Percentiles rank a stretch among this genome's conserved stretches.
phyloP scores from a whole-genome alignment of 2,329 filamentous ascomycete genomes.

The Didymella lethalis region DNA sequence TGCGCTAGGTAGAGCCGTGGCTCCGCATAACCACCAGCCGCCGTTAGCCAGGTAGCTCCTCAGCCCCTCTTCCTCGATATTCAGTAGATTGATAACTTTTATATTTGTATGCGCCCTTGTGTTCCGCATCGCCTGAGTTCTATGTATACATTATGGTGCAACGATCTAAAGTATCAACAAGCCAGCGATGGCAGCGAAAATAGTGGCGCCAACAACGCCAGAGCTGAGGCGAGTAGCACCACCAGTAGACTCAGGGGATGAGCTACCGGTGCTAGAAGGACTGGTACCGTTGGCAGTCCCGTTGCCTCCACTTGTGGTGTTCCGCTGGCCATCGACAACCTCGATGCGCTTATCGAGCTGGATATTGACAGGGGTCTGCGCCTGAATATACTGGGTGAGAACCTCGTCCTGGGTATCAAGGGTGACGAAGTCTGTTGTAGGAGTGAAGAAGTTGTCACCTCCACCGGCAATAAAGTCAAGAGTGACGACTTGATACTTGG shows the following conservation, averaged over 20 bases:
- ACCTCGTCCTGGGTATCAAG: conserved; percentile 65
- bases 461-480: conserved; percentile 67
- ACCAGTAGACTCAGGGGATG: conserved; percentile 21
- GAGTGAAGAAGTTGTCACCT: conserved; percentile 67
- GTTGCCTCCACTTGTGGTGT: conserved; percentile 25
- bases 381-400: conserved; percentile 60
- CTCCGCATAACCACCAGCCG: no score
- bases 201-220: conserved; percentile 13
- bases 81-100: not conserved
- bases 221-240: conserved; percentile 22
- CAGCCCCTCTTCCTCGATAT: no score
- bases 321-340: conserved; percentile 35
- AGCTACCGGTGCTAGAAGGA: conserved; percentile 23
- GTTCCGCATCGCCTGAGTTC: not conserved
- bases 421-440: conserved; percentile 53
- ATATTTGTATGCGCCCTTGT: not conserved
- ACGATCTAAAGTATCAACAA: conserved; percentile 24
- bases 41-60: no score
- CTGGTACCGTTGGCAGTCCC: conserved; percentile 30
- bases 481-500: conserved; percentile 66
- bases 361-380: conserved; percentile 60
- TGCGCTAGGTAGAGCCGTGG: no score
- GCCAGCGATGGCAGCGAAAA: conserved; percentile 24
- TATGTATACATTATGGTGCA: not conserved
- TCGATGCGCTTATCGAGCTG: conserved; percentile 60